Base-by-base conservation (phyloP, 1,284 basidiomycete genomes). In the Thecaphora thlaspeos region DNA sequence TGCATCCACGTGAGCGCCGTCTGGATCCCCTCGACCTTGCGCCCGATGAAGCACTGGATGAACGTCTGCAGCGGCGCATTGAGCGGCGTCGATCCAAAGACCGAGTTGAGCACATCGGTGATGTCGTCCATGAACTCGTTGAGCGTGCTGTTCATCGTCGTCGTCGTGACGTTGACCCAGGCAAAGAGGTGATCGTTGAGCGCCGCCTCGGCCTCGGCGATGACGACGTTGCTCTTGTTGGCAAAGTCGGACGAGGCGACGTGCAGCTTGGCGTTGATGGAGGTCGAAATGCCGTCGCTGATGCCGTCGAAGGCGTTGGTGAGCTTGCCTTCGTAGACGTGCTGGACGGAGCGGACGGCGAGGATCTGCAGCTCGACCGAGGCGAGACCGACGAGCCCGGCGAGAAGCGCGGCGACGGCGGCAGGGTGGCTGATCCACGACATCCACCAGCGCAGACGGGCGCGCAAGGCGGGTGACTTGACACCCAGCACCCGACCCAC, bases 131-230 rank as follows among this genome's bases (percentile, higher is more conserved):
- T 81, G 49, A 83, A 83, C 34, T 80, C 76, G 24, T 80, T 81
- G 22, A 83, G 67, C 0, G 82, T 82, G 15, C 69, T 54, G 54
- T 98, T 98, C 62, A 98, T 84, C 7, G 87, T 87, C 4, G 85
- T 84, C 0, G 91, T 93, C 1, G 93, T 95, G n/a, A 82, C 84
- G 71, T 95, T 91, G 46, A 97, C 86, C 93, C 92, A 97, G 17
- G 89, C 88, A 60, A 97, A 94, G 11, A 71, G 56, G 30, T 69
- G 48, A 34, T 88, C 80, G 78, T 97, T 91, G 78, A 97, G 85
- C 12, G 85, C 83, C 34, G 81, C 81, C 78, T 96, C 88, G 46
- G 90, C 82, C 23, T 70, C 69, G 39, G 84, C 81, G 26, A 95
- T 85, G 23, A 85, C 86, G 5, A 69, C 66, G 73, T 97, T 98